Evolutionary conservation across 768 basidiomycete genomes (phyloP).

Genomic region (Boletus patriciae): DNA sequence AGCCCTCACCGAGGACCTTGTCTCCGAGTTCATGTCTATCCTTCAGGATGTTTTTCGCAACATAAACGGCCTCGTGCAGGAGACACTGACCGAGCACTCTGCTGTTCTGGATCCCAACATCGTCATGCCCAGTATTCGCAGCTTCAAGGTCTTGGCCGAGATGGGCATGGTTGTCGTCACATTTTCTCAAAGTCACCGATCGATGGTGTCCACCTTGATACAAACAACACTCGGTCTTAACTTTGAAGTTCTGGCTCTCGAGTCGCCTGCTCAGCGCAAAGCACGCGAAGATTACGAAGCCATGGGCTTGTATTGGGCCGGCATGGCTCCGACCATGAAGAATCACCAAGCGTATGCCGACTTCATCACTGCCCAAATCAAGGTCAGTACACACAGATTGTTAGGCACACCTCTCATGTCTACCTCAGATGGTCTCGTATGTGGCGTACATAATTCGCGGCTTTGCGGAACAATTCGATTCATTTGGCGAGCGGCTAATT

Average conservation of each 20-base stretch:
- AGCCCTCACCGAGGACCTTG: conserved; percentile 65
- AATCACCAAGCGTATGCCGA: conserved; percentile 78
- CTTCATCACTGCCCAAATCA: conserved; percentile 86
- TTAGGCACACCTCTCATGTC: conserved; percentile 5
- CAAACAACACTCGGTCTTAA: conserved; percentile 73
- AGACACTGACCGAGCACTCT: conserved; percentile 72
- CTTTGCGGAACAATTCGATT: conserved; percentile 59
- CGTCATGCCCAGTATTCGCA: conserved; percentile 70
- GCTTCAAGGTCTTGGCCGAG: conserved; percentile 93
- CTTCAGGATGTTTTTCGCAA: conserved; percentile 78
- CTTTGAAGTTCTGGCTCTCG: conserved; percentile 73
- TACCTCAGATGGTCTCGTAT: conserved; percentile 78
- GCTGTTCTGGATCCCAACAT: conserved; percentile 51
- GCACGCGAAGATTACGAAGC: conserved; percentile 78
- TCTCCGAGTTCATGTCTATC: conserved; percentile 76
- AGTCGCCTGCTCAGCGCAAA: conserved; percentile 78
- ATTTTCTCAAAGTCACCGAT: conserved; percentile 79
- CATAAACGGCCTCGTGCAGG: conserved; percentile 67
- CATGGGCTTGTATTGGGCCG: conserved; percentile 80
- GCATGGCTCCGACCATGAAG: conserved; percentile 73
- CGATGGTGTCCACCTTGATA: conserved; percentile 62
- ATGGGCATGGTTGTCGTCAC: conserved; percentile 91
- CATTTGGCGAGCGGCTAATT: conserved; percentile 79
- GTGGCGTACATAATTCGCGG: conserved; percentile 86
- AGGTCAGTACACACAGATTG: conserved; percentile 46